These are phyloP conservation scores for Colletotrichum spinosum DNA, from an alignment of 2,329 filamentous ascomycete species.

Conservation along the genomic window DNA sequence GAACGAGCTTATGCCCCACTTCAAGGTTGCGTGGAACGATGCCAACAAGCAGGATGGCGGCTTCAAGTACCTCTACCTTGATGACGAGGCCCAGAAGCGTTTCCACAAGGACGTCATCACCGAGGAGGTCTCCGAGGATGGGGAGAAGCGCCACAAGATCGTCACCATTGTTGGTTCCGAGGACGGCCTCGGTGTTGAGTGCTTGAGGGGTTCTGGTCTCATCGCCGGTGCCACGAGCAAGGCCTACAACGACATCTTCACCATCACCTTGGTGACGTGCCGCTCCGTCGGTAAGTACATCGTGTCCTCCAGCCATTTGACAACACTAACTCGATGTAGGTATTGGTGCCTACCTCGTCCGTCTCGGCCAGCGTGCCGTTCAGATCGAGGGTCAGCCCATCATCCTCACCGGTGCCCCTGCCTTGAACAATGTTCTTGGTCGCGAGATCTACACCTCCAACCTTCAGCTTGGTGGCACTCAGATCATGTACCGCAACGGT, in stretches of 20 bases:
- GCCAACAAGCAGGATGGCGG: slow-evolving; percentile 82
- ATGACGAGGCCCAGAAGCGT: slow-evolving; percentile 84
- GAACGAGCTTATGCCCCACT: slow-evolving; percentile 96
- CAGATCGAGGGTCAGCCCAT: slow-evolving; percentile 99
- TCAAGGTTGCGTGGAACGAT: slow-evolving; percentile 97
- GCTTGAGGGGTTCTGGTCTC: slow-evolving; percentile 94
- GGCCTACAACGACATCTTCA: slow-evolving; percentile 99
- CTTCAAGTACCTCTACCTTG: slow-evolving; percentile 98
- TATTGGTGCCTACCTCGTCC: slow-evolving; percentile 99
- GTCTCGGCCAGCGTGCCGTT: slow-evolving; percentile 96
- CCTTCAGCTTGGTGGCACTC: slow-evolving; percentile 98
- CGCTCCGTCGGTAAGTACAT: slow-evolving; percentile 84
- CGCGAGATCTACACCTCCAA: slow-evolving; percentile 99
- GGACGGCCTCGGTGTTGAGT: slow-evolving; percentile 97
- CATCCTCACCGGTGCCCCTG: slow-evolving; percentile 96
- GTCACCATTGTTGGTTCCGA: slow-evolving; percentile 92
- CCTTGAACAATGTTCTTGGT: slow-evolving; percentile 97
- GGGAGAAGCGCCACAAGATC: slow-evolving; percentile 93
- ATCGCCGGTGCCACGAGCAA: slow-evolving; percentile 97
- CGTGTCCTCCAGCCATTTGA: slow-evolving; percentile 13
- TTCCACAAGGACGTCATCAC: slow-evolving; percentile 84
- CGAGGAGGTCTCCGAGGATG: slow-evolving; percentile 85
- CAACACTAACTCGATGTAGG: slow-evolving; percentile 58
- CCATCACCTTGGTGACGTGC: slow-evolving; percentile 96
- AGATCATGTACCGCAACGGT: slow-evolving; percentile 99